These are phyloP conservation scores for Poa annua DNA, from an alignment of 176 grass and related monocot species.

Conservation along the genomic window DNA sequence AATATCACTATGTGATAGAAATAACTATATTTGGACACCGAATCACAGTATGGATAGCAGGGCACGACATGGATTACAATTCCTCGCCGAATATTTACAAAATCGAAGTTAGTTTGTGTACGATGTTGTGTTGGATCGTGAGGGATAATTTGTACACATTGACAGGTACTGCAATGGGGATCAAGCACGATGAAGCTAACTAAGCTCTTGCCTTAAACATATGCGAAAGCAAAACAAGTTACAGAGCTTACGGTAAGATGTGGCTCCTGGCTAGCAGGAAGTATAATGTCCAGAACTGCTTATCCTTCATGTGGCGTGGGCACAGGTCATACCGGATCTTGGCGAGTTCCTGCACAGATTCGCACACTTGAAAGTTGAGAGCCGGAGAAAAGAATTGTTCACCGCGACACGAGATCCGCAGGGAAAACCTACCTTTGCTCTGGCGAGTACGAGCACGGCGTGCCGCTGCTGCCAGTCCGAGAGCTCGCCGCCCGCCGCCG, in stretches of 20 bases:
- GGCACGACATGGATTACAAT: not conserved
- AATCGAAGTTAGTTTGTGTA: not conserved
- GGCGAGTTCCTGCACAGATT: slow-evolving; percentile 63
- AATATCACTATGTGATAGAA: too few relatives aligned
- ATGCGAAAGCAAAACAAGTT: not conserved
- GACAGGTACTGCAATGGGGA: not conserved
- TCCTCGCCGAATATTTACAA: not conserved
- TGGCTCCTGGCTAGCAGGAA: slow-evolving; percentile 78
- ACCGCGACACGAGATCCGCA: not conserved
- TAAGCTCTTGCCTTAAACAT: not conserved
- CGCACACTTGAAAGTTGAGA: not conserved
- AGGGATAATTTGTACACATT: slow-evolving; percentile 1
- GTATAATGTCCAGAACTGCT: slow-evolving; percentile 83
- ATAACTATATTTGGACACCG: not conserved
- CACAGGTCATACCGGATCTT: slow-evolving; percentile 80
- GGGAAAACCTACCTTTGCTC: slow-evolving; percentile 45
- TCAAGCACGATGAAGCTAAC: not conserved
- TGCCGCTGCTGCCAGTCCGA: slow-evolving; percentile 65
- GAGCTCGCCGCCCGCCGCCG: slow-evolving; percentile 39
- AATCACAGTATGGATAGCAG: not conserved
- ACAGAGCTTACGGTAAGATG: slow-evolving; percentile 63
- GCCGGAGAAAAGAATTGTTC: not conserved
- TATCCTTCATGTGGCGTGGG: slow-evolving; percentile 84
- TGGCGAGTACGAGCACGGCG: slow-evolving; percentile 59
- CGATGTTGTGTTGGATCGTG: not conserved